Percentiles rank a stretch among this genome's conserved stretches.
Conservation (phyloP, 1,139 yeast genomes). For the Entelexis sorbosivorans region DNA sequence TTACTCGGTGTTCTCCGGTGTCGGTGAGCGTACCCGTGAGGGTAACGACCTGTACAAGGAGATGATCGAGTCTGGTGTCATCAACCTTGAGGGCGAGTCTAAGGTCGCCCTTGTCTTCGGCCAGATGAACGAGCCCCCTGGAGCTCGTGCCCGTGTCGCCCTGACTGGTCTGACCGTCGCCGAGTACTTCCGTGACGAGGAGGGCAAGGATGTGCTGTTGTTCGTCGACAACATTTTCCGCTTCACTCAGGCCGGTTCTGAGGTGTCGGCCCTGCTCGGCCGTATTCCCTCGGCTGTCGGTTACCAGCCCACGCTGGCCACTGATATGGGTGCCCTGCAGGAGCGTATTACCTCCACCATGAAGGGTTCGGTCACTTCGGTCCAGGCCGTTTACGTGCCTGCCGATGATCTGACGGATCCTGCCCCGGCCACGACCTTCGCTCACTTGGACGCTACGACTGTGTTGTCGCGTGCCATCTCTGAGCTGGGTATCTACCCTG, state of each 20-base stretch:
- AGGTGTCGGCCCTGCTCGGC: constrained; percentile 98
- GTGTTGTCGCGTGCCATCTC: constrained; percentile 99
- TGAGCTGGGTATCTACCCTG: constrained; percentile 99
- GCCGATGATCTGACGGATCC: constrained; percentile 99
- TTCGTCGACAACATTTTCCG: constrained; percentile 99
- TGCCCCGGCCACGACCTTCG: constrained; percentile 99
- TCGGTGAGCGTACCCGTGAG: constrained; percentile 99
- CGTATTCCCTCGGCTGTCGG: constrained; percentile 99
- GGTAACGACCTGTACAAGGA: constrained; percentile 99
- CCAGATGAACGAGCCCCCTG: constrained; percentile 99
- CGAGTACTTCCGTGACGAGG: constrained; percentile 99
- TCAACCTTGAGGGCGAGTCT: constrained; percentile 98
- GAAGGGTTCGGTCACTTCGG: constrained; percentile 99
- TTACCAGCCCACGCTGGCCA: constrained; percentile 99
- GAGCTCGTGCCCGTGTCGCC: constrained; percentile 99
- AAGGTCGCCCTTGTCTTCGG: constrained; percentile 99
- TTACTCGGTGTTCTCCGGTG: constrained; percentile 99
- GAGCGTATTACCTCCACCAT: constrained; percentile 99
- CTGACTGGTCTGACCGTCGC: constrained; percentile 99
- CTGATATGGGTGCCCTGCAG: constrained; percentile 99
- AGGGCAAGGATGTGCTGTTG: constrained; percentile 99
- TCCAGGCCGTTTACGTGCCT: constrained; percentile 99
- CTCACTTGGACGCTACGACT: constrained; percentile 99
- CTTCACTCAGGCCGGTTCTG: constrained; percentile 99
- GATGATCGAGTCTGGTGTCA: constrained; percentile 99